Percentiles rank a stretch among this genome's conserved stretches.
Evolutionary conservation across 1,139 yeast species (phyloP).

Genomic region (Hansenula anomala): DNA sequence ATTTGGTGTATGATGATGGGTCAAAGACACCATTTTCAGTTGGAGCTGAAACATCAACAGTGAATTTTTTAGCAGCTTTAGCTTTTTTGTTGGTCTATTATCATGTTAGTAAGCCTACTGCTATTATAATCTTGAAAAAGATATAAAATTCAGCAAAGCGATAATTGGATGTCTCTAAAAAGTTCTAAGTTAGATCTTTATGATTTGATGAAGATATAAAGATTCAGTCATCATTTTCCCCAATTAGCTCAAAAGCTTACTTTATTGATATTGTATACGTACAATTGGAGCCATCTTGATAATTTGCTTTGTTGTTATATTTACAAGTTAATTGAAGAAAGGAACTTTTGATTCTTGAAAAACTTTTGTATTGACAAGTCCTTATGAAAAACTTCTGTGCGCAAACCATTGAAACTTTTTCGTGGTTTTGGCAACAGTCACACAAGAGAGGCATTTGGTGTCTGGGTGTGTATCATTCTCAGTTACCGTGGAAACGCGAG

Average conservation of each 20-base stretch:
- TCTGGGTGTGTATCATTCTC: too few species aligned
- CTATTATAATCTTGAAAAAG: conserved; percentile 35
- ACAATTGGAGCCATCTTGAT: conserved; percentile 84
- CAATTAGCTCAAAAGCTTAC: background rate
- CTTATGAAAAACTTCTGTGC: too few species aligned
- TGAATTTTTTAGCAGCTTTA: conserved; percentile 81
- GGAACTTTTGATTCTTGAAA: background rate
- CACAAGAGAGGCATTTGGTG: too few species aligned
- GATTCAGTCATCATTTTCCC: too few species aligned
- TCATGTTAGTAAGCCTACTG: conserved; percentile 48
- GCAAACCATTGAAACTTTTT: too few species aligned
- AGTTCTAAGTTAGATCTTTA: background rate
- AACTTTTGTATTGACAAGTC: too few species aligned
- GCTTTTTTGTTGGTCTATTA: conserved; percentile 74
- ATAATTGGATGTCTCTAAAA: background rate
- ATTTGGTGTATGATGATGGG: conserved; percentile 96
- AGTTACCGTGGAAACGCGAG: too few species aligned
- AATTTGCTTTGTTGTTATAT: background rate
- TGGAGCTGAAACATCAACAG: conserved; percentile 97
- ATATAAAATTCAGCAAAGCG: conserved; percentile 49
- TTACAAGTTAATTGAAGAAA: background rate
- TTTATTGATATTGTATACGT: conserved; percentile 36
- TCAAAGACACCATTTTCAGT: conserved; percentile 96
- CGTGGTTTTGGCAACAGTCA: too few species aligned
- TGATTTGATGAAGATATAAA: too few species aligned